Evolutionary conservation across 129 eudicot genomes (phyloP).

Genomic region (Chrysanthemum makinoi): DNA sequence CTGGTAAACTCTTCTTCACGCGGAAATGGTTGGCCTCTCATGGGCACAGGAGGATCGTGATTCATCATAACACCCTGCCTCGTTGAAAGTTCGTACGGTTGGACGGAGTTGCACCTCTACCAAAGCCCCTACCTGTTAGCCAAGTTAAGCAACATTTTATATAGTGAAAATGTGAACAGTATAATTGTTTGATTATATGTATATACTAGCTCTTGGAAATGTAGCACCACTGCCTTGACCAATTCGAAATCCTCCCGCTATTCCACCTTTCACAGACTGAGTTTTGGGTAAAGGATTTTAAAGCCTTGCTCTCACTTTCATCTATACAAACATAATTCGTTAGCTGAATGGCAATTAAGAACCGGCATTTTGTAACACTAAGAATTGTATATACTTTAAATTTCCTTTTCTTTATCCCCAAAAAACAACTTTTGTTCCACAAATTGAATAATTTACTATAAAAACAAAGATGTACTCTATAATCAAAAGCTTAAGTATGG

Average conservation of each 20-base stretch:
- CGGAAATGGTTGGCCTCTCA: conserved; percentile 51
- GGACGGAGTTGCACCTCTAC: conserved; percentile 43
- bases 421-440: neutral
- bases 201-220: conserved; percentile 39
- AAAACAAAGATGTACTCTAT: no score
- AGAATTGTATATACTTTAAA: neutral
- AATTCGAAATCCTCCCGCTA: conserved; percentile 69
- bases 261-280: conserved; percentile 85
- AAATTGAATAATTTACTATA: no score
- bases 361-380: neutral
- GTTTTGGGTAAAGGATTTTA: conserved; percentile 81
- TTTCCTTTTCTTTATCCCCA: neutral
- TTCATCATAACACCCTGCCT: conserved; percentile 45
- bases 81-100: conserved; percentile 37
- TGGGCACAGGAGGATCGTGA: conserved; percentile 38
- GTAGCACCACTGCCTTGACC: conserved; percentile 41
- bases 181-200: neutral
- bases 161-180: conserved; percentile 4
- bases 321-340: conserved; percentile 31
- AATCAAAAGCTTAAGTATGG: no score
- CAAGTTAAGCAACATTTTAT: neutral
- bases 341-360: conserved; percentile 1
- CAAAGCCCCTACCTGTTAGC: conserved; percentile 52
- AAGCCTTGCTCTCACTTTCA: conserved; percentile 67
- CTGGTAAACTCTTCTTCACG: conserved; percentile 52